Conservation (phyloP, 306 rosid genomes). For the Trifolium repens region DNA sequence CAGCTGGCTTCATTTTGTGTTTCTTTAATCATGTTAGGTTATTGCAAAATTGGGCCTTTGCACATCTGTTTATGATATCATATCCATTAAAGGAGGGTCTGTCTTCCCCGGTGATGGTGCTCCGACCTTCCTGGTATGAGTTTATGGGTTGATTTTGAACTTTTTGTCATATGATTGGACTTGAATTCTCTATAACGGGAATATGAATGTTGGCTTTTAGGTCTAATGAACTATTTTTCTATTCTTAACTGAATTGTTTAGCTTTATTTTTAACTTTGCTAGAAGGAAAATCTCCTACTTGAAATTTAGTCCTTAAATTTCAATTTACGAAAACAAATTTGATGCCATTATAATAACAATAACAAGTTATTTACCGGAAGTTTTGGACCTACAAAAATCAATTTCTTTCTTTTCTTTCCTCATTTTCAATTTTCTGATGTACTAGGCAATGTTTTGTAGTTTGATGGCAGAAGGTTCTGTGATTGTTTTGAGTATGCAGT, state of each 20-base stretch:
- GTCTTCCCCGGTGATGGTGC: slow-evolving; percentile 77
- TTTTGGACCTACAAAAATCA: not conserved
- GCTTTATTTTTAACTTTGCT: slow-evolving; percentile 8
- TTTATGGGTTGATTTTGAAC: slow-evolving; percentile 34
- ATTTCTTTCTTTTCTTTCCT: not conserved
- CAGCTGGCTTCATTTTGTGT: slow-evolving; percentile 32
- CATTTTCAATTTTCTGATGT: slow-evolving; percentile 11
- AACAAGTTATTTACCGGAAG: not conserved
- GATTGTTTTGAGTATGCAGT: slow-evolving; percentile 19
- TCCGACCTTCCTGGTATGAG: slow-evolving; percentile 71
- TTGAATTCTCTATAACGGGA: slow-evolving; percentile 13
- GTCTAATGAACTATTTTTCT: not conserved
- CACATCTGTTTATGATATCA: slow-evolving; percentile 72
- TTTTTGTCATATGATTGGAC: not conserved
- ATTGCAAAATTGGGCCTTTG: slow-evolving; percentile 84
- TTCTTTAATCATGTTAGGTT: slow-evolving; percentile 60
- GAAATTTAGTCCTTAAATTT: slow-evolving; percentile 4
- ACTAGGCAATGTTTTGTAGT: not conserved
- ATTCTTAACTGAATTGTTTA: slow-evolving; percentile 24
- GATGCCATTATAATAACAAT: not conserved
- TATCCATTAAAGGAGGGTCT: slow-evolving; percentile 71
- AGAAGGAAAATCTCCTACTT: not conserved
- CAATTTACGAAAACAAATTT: not conserved
- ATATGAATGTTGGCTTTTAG: slow-evolving; percentile 12
- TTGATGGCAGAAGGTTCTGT: slow-evolving; percentile 4